Evolutionary conservation across 148 eudicot species (phyloP), one percentile per base, ranked within the genome.

Genomic region (Polygonum aviculare): DNA sequence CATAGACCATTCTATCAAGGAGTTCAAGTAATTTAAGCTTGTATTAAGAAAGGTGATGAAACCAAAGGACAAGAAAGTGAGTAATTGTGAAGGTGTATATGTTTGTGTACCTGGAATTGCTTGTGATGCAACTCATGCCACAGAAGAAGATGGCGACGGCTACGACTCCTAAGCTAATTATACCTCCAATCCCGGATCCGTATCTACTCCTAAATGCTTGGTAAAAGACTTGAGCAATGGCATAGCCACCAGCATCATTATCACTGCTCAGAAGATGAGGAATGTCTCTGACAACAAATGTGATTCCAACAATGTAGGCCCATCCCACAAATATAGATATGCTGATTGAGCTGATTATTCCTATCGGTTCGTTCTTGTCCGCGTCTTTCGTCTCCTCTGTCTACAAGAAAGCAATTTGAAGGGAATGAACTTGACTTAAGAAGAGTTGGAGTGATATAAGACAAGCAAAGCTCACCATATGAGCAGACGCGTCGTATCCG

Each of bases 401-500:
- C 99, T 95, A 86, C 22, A 41, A 78, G 76, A 8, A 81, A 41
- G 38, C 9, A 19, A 44, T 72, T 45, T 40, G n/a, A 3, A 14
- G 6, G 51, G 51, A 71, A 40, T 41, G 74, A 6, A 72, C 3
- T 49, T 65, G 47, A 44, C 11, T 5, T 44, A 7, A 10, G 47
- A 16, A 15, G 18, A 2, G 2, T n/a, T 54, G 3, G 69, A 31
- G 12, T 11, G 69, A 10, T 26, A 62, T 3, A 26, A 26, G 35
- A 3, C 62, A 50, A 71, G 18, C 55, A 40, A 22, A 77, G 69
- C 85, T 77, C 69, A 95, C 98, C 99, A 95, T 92, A 76, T 93
- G 96, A 38, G 97, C 99, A 84, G 99, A 95, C 76, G 99, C 99
- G 81, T 95, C 99, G 63, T 89, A 95, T 16, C 99, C 99, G 2